A percentile compares a stretch with the other conserved stretches of the same genome.
Evolutionary conservation across 73 alveolate species (phyloP).

Genomic region (Paramecium pentaurelia): DNA sequence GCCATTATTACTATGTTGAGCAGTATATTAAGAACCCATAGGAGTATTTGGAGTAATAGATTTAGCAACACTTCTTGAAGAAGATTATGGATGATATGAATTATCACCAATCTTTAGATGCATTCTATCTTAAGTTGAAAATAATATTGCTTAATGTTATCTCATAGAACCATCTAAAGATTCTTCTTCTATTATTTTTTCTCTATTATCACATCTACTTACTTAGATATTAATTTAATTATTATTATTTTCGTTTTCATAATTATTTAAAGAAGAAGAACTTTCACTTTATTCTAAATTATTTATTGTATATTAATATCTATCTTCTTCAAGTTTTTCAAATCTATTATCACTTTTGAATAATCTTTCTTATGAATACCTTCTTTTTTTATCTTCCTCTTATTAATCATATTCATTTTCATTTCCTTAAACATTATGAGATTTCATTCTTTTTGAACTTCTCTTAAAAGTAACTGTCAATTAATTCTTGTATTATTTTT

Average conservation of each 20-base stretch:
- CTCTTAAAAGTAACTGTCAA: background rate
- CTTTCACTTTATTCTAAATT: background rate
- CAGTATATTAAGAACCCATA: background rate
- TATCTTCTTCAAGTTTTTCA: background rate
- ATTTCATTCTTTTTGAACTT: background rate
- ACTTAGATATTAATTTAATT: background rate
- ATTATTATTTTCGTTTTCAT: background rate
- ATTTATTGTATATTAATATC: background rate
- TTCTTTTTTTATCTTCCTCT: background rate
- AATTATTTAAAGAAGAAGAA: background rate
- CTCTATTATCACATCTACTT: background rate
- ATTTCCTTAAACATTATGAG: conserved; percentile 12
- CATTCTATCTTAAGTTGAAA: background rate
- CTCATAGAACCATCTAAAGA: background rate
- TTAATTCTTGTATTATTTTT: background rate
- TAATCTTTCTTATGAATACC: background rate
- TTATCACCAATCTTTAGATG: background rate
- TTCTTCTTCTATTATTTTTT: background rate
- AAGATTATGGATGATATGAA: background rate
- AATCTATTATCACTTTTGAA: background rate
- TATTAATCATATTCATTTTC: background rate
- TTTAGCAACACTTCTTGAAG: background rate
- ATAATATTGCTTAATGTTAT: background rate
- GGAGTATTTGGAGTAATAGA: background rate
- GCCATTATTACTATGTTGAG: background rate